Conservation (phyloP, 441 rosid genomes). For the Mallotus repandus region DNA sequence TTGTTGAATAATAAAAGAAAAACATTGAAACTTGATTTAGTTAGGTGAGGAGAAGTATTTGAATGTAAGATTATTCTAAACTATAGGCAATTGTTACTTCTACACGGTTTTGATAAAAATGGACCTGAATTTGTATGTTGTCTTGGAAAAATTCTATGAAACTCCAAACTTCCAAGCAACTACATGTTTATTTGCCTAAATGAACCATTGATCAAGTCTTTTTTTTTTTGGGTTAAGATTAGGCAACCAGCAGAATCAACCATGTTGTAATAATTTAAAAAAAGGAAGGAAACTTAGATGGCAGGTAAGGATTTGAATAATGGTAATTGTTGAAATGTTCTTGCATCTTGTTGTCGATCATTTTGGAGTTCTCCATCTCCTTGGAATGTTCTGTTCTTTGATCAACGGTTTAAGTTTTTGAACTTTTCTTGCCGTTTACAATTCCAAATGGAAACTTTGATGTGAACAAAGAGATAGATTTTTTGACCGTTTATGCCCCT, state of each 20-base stretch:
- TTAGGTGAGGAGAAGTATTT: too few relatives aligned
- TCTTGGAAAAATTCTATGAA: background rate
- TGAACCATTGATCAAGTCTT: conserved; percentile 1
- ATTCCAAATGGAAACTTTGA: conserved; percentile 1
- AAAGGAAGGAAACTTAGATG: background rate
- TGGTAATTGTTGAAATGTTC: too few relatives aligned
- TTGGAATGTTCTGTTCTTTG: conserved; percentile 5
- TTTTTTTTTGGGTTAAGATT: background rate
- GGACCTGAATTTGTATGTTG: background rate
- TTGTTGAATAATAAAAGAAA: too few relatives aligned
- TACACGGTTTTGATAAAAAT: too few relatives aligned
- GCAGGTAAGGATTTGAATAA: background rate
- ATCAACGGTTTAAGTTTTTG: conserved; percentile 9
- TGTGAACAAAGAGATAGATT: background rate
- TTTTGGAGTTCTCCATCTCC: background rate
- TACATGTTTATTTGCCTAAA: too few relatives aligned
- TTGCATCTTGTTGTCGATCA: background rate
- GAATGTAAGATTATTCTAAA: too few relatives aligned
- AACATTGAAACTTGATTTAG: background rate
- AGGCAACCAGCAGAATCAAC: background rate
- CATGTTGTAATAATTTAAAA: background rate
- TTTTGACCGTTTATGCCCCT: background rate
- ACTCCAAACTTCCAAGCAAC: background rate
- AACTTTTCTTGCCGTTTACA: background rate
- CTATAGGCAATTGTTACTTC: too few relatives aligned